Percentiles rank a stretch among this genome's conserved stretches.
Evolutionary conservation across 306 rosid species (phyloP).

Genomic region (Arachis stenosperma): DNA sequence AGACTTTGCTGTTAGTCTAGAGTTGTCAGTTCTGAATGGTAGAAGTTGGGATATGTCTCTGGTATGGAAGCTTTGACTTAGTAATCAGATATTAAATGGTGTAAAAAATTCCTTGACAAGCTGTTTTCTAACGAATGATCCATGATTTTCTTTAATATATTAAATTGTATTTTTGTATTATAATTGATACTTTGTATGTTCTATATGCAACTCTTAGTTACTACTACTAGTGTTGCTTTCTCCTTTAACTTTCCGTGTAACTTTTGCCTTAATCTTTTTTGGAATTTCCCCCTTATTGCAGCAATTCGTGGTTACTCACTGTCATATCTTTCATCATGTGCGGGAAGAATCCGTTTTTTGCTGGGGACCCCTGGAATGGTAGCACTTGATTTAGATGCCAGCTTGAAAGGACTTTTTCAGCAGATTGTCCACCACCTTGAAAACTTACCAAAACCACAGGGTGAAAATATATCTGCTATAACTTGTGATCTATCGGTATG

Average conservation of each 20-base stretch:
- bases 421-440: slow-evolving; percentile 89
- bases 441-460: slow-evolving; percentile 91
- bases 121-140: background rate
- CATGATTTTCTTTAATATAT: background rate
- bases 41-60: slow-evolving; percentile 15
- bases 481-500: slow-evolving; percentile 87
- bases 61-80: slow-evolving; percentile 15
- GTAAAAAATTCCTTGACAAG: slow-evolving; percentile 21
- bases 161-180: slow-evolving; percentile 8
- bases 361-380: slow-evolving; percentile 97
- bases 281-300: slow-evolving; percentile 52
- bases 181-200: slow-evolving; percentile 7
- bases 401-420: slow-evolving; percentile 78
- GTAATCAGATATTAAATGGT: slow-evolving; percentile 1
- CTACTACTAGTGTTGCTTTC: background rate
- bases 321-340: slow-evolving; percentile 93
- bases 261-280: slow-evolving; percentile 13
- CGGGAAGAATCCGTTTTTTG: slow-evolving; percentile 93
- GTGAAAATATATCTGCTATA: slow-evolving; percentile 88
- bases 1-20: background rate
- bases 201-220: slow-evolving; percentile 5
- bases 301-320: slow-evolving; percentile 96
- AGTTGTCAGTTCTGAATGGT: slow-evolving; percentile 19
- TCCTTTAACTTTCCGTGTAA: background rate
- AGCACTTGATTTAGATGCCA: slow-evolving; percentile 92